These are phyloP conservation scores for Calonectria leucothoes DNA, from an alignment of 2,329 filamentous ascomycete species.

Conservation along the genomic window DNA sequence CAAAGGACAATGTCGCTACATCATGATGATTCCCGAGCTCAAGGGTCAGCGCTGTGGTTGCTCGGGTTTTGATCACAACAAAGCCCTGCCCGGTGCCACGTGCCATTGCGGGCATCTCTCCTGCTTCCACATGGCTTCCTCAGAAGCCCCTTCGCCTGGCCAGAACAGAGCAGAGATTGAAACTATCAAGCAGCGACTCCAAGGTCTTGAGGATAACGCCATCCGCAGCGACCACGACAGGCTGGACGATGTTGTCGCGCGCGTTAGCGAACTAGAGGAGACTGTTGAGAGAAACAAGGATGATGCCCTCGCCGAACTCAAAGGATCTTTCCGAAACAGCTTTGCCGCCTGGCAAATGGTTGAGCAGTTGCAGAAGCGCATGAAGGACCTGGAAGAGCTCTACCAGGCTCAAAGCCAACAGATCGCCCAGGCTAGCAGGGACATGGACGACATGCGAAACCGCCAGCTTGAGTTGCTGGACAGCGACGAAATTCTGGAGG, in stretches of 20 bases:
- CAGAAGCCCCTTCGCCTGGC: slow-evolving; percentile 61
- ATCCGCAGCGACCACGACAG: slow-evolving; percentile 49
- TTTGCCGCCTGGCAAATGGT: slow-evolving; percentile 65
- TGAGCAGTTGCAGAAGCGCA: slow-evolving; percentile 55
- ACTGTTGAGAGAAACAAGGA: slow-evolving; percentile 63
- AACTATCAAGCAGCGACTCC: slow-evolving; percentile 41
- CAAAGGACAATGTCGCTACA: slow-evolving; percentile 69
- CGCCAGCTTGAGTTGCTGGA: slow-evolving; percentile 63
- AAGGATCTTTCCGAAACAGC: slow-evolving; percentile 66
- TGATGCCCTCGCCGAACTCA: slow-evolving; percentile 64
- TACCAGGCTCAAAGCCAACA: slow-evolving; percentile 54
- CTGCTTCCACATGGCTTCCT: slow-evolving; percentile 66
- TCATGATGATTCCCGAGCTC: slow-evolving; percentile 66
- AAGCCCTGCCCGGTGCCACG: slow-evolving; percentile 62
- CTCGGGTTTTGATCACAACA: slow-evolving; percentile 67
- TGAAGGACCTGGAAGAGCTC: slow-evolving; percentile 50
- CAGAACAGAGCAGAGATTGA: slow-evolving; percentile 55
- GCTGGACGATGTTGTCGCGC: slow-evolving; percentile 52
- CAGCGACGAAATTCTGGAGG: slow-evolving; percentile 63
- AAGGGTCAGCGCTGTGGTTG: slow-evolving; percentile 70
- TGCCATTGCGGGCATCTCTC: slow-evolving; percentile 71
- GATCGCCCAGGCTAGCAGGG: slow-evolving; percentile 53
- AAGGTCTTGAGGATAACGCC: slow-evolving; percentile 48
- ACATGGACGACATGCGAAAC: slow-evolving; percentile 58
- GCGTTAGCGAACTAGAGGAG: slow-evolving; percentile 65